Base-by-base conservation (phyloP, 176 grass and related monocot species). In the Miscanthus lutarioriparius region DNA sequence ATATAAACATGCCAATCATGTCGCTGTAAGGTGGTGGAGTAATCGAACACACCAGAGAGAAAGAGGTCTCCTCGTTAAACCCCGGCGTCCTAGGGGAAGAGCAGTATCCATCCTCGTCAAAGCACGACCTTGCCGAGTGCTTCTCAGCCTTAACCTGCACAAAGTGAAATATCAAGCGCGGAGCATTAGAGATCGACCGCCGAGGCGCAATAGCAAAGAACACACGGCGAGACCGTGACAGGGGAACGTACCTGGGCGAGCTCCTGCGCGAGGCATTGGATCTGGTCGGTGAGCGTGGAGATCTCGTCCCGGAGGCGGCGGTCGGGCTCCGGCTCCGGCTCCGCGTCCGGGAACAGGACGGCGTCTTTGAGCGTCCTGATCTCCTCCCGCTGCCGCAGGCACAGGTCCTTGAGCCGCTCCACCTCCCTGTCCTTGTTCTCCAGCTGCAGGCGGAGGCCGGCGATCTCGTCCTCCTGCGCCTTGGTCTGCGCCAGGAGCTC, bases 341-440 rank as follows among this genome's bases (percentile, higher is more conserved):
- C 30, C 4, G 47, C 49, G 66, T 99, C 93, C 6, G 93, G 96
- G 84, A 99, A 99, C 76, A 99, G 78, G 25, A 99, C 83, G 6
- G 91, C 93, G 62, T 98, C 90, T 67, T 99, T 99, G 22, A 96
- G 87, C 33, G 83, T 48, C 71, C 92, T 94, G 71, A 99, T 94
- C 93, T 96, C 96, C 75, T 99, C 93, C 80, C 91, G 89, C 83
- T 99, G 96, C 78, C 87, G 91, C 61, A 98, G 69, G 73, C 96
- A 99, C 27, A 98, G 74, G 47, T 98, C 81, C 77, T 94, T 98
- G 71, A 99, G 87, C 84, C 92, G 92, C 86, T 99, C 96, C n/a
- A 96, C 93, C 78, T 99, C 88, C 9, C 38, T 43, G 74, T 94
- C 87, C 83, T 90, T 96, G 27, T 92, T 80, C 49, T 92, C 81